These are phyloP conservation scores for Pulicaria dysenterica DNA, from an alignment of 129 eudicot species.

Conservation along the genomic window DNA sequence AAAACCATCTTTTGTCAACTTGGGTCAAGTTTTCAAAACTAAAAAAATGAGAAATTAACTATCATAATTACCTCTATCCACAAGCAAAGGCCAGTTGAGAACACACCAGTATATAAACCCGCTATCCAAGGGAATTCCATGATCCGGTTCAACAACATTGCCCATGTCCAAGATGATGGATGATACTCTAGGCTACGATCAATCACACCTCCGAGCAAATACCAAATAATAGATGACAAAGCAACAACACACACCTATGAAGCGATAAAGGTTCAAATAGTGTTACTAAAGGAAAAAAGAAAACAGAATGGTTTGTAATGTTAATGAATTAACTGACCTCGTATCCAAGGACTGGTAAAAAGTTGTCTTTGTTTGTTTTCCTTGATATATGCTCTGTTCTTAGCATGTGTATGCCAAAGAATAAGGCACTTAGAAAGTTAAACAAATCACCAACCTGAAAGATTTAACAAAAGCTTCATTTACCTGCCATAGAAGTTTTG, in stretches of 20 bases:
- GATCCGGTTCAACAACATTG: slow-evolving; percentile 44
- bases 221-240: slow-evolving; percentile 60
- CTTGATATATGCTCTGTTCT: slow-evolving; percentile 78
- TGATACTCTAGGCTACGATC: slow-evolving; percentile 37
- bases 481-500: not conserved
- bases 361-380: slow-evolving; percentile 57
- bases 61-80: slow-evolving; percentile 67
- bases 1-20: no score
- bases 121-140: slow-evolving; percentile 81
- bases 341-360: slow-evolving; percentile 81
- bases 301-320: not conserved
- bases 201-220: slow-evolving; percentile 48
- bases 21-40: no score
- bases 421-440: slow-evolving; percentile 74
- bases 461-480: slow-evolving; percentile 10
- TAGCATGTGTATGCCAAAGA: slow-evolving; percentile 87
- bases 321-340: slow-evolving; percentile 51
- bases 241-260: slow-evolving; percentile 67
- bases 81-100: slow-evolving; percentile 81
- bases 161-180: slow-evolving; percentile 67
- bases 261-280: slow-evolving; percentile 12
- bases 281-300: slow-evolving; percentile 4
- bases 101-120: slow-evolving; percentile 75
- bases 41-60: not conserved
- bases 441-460: slow-evolving; percentile 77